These are phyloP conservation scores for Annulohypoxylon nitens DNA, from an alignment of 495 filamentous ascomycete species.

Conservation along the genomic window DNA sequence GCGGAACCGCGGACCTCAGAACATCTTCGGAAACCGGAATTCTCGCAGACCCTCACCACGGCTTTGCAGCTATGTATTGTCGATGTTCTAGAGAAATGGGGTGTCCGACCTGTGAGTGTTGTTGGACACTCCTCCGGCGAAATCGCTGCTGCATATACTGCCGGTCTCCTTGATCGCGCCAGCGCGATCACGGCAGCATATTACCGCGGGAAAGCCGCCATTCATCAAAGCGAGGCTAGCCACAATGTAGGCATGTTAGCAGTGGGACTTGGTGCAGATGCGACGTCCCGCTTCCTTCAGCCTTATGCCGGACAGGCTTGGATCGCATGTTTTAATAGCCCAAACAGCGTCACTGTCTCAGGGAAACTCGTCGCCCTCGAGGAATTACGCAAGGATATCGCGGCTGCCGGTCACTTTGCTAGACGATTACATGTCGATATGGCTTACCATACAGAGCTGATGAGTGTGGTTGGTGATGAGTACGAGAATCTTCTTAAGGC, in stretches of 20 bases:
- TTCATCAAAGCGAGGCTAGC: not conserved
- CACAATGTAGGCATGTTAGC: conserved; percentile 63
- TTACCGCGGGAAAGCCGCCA: conserved; percentile 56
- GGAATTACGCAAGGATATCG: conserved; percentile 56
- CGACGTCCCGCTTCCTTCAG: conserved; percentile 52
- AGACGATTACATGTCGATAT: conserved; percentile 66
- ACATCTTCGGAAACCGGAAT: conserved; percentile 2
- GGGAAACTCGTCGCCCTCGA: conserved; percentile 62
- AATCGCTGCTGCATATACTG: conserved; percentile 63
- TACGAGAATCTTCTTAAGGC: conserved; percentile 39
- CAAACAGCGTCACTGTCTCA: conserved; percentile 69
- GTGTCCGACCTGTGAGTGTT: conserved; percentile 58
- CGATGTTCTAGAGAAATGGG: conserved; percentile 55
- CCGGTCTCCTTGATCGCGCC: conserved; percentile 49
- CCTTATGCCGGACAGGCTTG: conserved; percentile 31
- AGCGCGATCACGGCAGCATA: conserved; percentile 66
- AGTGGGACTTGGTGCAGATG: conserved; percentile 52
- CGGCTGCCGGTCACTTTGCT: conserved; percentile 62
- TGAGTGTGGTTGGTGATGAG: conserved; percentile 59
- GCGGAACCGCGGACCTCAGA: conserved; percentile 4
- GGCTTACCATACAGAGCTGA: conserved; percentile 75
- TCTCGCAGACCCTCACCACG: conserved; percentile 16
- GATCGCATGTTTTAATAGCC: conserved; percentile 66
- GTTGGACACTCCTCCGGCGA: conserved; percentile 73
- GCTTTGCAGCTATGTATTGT: conserved; percentile 19